Conservation (phyloP, 805 yeast genomes). For the Wickerhamiella alocasiicola region DNA sequence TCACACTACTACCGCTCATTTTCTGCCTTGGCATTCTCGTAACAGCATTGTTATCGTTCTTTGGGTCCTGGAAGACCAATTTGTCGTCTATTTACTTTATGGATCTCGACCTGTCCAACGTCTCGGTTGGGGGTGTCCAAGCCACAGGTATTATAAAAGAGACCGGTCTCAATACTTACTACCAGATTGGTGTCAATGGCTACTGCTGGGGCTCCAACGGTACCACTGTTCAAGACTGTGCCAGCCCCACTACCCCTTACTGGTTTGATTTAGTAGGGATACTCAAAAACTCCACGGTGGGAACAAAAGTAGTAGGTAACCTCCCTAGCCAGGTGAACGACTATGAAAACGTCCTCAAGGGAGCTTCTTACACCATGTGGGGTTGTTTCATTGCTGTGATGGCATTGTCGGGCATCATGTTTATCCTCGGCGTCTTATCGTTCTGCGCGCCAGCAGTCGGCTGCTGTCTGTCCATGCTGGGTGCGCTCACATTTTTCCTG, state of each 20-base stretch:
- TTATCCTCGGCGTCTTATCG: constrained; percentile 1
- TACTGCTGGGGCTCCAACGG: constrained; percentile 40
- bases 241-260: constrained; percentile 42
- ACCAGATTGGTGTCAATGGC: constrained; percentile 53
- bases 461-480: constrained; percentile 21
- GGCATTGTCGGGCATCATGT: constrained; percentile 19
- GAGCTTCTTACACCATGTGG: constrained; percentile 47
- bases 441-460: constrained; percentile 5
- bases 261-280: constrained; percentile 40
- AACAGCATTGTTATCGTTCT: constrained; percentile 37
- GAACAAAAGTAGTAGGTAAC: constrained; percentile 9
- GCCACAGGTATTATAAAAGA: constrained; percentile 11
- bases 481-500: constrained; percentile 26
- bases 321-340: constrained; percentile 45
- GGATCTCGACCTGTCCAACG: constrained; percentile 34
- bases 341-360: constrained; percentile 35
- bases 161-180: constrained; percentile 35
- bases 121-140: constrained; percentile 19
- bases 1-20: background rate
- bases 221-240: constrained; percentile 37
- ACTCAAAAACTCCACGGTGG: constrained; percentile 24
- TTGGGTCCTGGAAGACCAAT: constrained; percentile 36
- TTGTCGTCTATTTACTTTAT: constrained; percentile 39
- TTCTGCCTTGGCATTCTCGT: constrained; percentile 29
- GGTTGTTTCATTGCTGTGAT: constrained; percentile 41